Percentiles rank a stretch among this genome's conserved stretches.
Evolutionary conservation across 164 flowering plant species (phyloP).

Genomic region (Nymphaea colorata): DNA sequence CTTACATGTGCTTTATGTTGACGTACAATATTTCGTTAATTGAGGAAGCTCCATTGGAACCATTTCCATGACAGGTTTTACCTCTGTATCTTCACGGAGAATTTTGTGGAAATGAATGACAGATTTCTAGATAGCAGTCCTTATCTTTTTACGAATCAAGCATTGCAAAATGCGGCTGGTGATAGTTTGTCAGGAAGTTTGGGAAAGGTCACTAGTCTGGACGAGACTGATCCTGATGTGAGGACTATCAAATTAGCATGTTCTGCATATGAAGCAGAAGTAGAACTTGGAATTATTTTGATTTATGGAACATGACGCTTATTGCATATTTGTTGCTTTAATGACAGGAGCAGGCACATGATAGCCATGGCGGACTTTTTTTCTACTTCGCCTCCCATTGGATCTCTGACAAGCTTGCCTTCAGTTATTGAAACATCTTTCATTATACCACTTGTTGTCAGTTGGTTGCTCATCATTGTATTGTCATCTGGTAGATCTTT

Average conservation of each 20-base stretch:
- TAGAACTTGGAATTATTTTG: slow-evolving; percentile 79
- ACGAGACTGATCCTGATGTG: slow-evolving; percentile 61
- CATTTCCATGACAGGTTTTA: slow-evolving; percentile 77
- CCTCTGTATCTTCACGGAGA: slow-evolving; percentile 59
- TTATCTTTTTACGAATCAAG: slow-evolving; percentile 18
- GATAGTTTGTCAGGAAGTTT: slow-evolving; percentile 23
- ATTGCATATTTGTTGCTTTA: slow-evolving; percentile 91
- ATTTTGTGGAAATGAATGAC: slow-evolving; percentile 36
- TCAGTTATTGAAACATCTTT: slow-evolving; percentile 88
- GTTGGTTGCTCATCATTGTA: slow-evolving; percentile 69
- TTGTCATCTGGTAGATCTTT: slow-evolving; percentile 73
- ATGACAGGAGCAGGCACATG: slow-evolving; percentile 47
- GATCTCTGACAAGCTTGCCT: slow-evolving; percentile 44
- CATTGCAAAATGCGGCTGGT: slow-evolving; percentile 14
- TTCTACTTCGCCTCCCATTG: slow-evolving; percentile 40
- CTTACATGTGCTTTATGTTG: slow-evolving; percentile 81
- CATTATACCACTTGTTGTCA: slow-evolving; percentile 76
- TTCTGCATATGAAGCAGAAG: slow-evolving; percentile 97
- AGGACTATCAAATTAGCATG: slow-evolving; percentile 51
- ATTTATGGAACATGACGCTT: slow-evolving; percentile 97
- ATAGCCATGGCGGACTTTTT: slow-evolving; percentile 78
- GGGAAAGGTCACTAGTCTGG: slow-evolving; percentile 25
- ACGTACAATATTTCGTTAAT: slow-evolving; percentile 59
- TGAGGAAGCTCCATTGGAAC: slow-evolving; percentile 57
- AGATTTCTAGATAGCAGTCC: slow-evolving; percentile 16